A percentile compares a stretch with the other conserved stretches of the same genome.
Evolutionary conservation across 768 basidiomycete genomes (phyloP).

Genomic region (Collybiopsis luxurians): DNA sequence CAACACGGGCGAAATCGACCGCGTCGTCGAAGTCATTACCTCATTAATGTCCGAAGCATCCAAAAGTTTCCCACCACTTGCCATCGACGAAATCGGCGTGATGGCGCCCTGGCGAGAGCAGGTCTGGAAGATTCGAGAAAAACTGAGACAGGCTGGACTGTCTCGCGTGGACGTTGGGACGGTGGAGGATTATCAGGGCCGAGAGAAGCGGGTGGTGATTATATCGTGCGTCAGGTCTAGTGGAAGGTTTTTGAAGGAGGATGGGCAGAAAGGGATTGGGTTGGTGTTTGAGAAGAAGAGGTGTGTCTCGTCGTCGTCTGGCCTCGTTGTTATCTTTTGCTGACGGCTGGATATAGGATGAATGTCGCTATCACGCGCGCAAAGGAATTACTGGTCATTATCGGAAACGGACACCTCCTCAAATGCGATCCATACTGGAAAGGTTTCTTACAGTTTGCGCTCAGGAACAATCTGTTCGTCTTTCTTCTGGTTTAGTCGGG

Average conservation of each 20-base stretch:
- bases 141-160: slow-evolving; percentile 37
- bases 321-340: not conserved
- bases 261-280: slow-evolving; percentile 42
- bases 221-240: slow-evolving; percentile 49
- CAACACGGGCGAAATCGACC: slow-evolving; percentile 44
- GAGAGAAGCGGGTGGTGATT: slow-evolving; percentile 49
- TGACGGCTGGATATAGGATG: slow-evolving; percentile 32
- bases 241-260: slow-evolving; percentile 45
- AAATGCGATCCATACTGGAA: slow-evolving; percentile 50
- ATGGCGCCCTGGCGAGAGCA: slow-evolving; percentile 55
- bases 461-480: slow-evolving; percentile 44
- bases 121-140: slow-evolving; percentile 48
- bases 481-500: not conserved
- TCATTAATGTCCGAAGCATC: slow-evolving; percentile 35
- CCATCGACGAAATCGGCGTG: slow-evolving; percentile 41
- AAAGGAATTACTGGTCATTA: slow-evolving; percentile 47
- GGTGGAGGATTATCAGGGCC: slow-evolving; percentile 54
- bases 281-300: slow-evolving; percentile 45
- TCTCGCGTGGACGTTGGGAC: slow-evolving; percentile 49
- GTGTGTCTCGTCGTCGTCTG: slow-evolving; percentile 20
- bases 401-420: slow-evolving; percentile 42
- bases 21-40: slow-evolving; percentile 34
- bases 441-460: slow-evolving; percentile 44
- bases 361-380: slow-evolving; percentile 56
- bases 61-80: slow-evolving; percentile 36